These are phyloP conservation scores for Monosporascus sp. DNA, from an alignment of 2,329 filamentous ascomycete genomes.

Conservation along the genomic window DNA sequence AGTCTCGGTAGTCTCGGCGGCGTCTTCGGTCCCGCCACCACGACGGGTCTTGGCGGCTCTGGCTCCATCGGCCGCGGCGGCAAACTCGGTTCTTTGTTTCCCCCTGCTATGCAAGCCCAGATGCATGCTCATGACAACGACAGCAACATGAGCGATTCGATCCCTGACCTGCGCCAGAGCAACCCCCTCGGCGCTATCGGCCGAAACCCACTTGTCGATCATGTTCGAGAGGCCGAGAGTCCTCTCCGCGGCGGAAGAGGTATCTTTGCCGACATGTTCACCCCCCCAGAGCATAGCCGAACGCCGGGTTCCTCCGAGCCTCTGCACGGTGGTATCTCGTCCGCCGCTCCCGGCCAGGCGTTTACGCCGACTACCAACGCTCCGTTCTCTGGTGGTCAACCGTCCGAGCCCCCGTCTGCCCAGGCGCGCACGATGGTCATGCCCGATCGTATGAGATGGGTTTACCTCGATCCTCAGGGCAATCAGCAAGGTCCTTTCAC, in stretches of 20 bases:
- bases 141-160: slow-evolving; percentile 45
- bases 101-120: slow-evolving; percentile 82
- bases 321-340: slow-evolving; percentile 17
- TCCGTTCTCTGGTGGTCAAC: slow-evolving; percentile 30
- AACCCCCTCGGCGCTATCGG: slow-evolving; percentile 65
- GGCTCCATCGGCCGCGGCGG: slow-evolving; percentile 70
- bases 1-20: slow-evolving; percentile 61
- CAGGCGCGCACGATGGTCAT: slow-evolving; percentile 93
- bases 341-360: slow-evolving; percentile 25
- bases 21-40: slow-evolving; percentile 62
- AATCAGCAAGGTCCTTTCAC: slow-evolving; percentile 92
- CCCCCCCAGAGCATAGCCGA: slow-evolving; percentile 29
- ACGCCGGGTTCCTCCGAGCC: slow-evolving; percentile 29
- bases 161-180: slow-evolving; percentile 54
- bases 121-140: slow-evolving; percentile 72
- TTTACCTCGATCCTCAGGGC: slow-evolving; percentile 91
- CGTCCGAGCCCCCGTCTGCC: slow-evolving; percentile 50
- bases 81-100: slow-evolving; percentile 84
- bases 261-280: slow-evolving; percentile 51
- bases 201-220: slow-evolving; percentile 51
- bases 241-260: slow-evolving; percentile 51
- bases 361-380: slow-evolving; percentile 26
- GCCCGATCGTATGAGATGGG: slow-evolving; percentile 98
- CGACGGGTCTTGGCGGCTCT: slow-evolving; percentile 47
- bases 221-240: slow-evolving; percentile 53